These are phyloP conservation scores for Prosopis cineraria DNA, from an alignment of 306 rosid genomes.

Conservation along the genomic window DNA sequence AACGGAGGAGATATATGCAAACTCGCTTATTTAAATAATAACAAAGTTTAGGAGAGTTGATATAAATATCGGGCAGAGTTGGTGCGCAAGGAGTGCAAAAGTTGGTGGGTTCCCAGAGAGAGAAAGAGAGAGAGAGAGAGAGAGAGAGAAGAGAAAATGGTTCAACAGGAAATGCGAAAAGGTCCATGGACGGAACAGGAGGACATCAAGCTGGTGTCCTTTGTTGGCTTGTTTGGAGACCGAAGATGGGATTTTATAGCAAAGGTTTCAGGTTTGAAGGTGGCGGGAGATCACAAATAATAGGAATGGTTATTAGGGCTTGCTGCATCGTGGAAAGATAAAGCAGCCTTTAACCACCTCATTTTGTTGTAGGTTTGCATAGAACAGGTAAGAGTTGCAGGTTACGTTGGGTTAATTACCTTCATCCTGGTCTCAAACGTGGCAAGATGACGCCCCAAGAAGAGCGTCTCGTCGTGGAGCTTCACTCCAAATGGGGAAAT, in stretches of 20 bases:
- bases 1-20: constrained; percentile 53
- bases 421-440: constrained; percentile 92
- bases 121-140: constrained; percentile 1
- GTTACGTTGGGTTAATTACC: constrained; percentile 95
- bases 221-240: constrained; percentile 83
- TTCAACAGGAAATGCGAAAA: constrained; percentile 54
- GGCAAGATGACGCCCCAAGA: constrained; percentile 94
- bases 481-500: constrained; percentile 95
- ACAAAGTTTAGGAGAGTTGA: not conserved
- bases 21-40: constrained; percentile 39
- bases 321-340: constrained; percentile 22
- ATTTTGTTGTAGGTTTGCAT: constrained; percentile 79
- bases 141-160: constrained; percentile 32
- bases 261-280: constrained; percentile 99
- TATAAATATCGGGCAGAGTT: constrained; percentile 49
- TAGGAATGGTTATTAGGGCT: constrained; percentile 65
- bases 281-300: constrained; percentile 78
- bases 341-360: constrained; percentile 55
- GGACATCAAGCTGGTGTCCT: constrained; percentile 71
- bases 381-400: constrained; percentile 99
- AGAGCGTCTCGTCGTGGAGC: constrained; percentile 71
- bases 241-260: constrained; percentile 99
- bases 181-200: constrained; percentile 99
- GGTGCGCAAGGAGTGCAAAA: constrained; percentile 23
- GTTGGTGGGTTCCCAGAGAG: not conserved